Percentiles rank a stretch among this genome's conserved stretches.
These are phyloP conservation scores for Saccharomyces hybrid DNA, from an alignment of 1,139 yeast species.

Conservation along the genomic window DNA sequence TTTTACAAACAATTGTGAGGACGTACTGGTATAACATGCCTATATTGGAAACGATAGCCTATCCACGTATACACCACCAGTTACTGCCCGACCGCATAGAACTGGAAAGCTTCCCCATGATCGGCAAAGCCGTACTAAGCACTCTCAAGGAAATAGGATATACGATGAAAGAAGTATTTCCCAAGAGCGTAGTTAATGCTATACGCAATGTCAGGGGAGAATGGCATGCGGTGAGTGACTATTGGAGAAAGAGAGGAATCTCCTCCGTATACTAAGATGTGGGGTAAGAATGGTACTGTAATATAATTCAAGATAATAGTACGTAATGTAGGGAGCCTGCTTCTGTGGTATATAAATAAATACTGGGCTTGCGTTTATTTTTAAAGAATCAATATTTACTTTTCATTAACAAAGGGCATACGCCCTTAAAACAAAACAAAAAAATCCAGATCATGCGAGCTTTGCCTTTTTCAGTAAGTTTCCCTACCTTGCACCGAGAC, in stretches of 20 bases:
- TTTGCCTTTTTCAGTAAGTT: background rate
- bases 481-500: background rate
- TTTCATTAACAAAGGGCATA: background rate
- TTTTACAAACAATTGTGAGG: slow-evolving; percentile 72
- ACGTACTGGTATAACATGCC: slow-evolving; percentile 49
- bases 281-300: background rate
- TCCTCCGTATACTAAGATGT: slow-evolving; percentile 18
- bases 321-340: background rate
- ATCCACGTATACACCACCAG: slow-evolving; percentile 85
- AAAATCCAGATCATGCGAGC: background rate
- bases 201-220: slow-evolving; percentile 36
- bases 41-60: slow-evolving; percentile 62
- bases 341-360: background rate
- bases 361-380: background rate
- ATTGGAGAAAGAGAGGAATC: slow-evolving; percentile 48
- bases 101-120: slow-evolving; percentile 46
- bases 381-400: background rate
- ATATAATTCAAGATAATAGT: background rate
- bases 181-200: slow-evolving; percentile 46
- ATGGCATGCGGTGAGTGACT: slow-evolving; percentile 50
- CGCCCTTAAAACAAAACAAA: background rate
- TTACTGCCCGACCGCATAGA: slow-evolving; percentile 62
- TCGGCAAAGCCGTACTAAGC: slow-evolving; percentile 32
- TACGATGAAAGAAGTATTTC: slow-evolving; percentile 28
- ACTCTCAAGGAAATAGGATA: slow-evolving; percentile 39